Evolutionary conservation across 2,329 filamentous ascomycete genomes (phyloP), one percentile per base, ranked within the genome.

Genomic region (Pseudopyrenochaeta lycopersici): DNA sequence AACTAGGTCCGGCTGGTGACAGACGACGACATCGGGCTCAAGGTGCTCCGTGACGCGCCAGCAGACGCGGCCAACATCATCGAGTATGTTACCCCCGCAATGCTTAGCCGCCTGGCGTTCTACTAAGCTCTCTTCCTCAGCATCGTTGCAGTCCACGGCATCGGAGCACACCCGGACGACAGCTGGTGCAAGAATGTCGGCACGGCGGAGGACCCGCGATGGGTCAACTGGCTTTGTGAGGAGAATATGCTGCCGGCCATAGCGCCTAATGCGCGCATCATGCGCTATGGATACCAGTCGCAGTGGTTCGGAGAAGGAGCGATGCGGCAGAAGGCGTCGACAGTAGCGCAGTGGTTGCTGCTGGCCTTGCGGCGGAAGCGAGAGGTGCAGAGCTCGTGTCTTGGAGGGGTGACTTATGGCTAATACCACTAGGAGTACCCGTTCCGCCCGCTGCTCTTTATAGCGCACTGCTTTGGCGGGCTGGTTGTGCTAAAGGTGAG

Each of bases 271-370:
- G 66, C 66, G 20, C 64, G 67, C 32, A 67, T 72, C 29, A 68
- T 70, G 61, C 59, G 62, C 42, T 72, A 65, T 49, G 60, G 66
- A 52, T 72, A 71, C 39, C 12, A 63, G 50, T 70, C 67, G 17
- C 52, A 58, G 35, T 71, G 59, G 64, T 69, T 69, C 56, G 62
- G 65, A 3, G 20, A 62, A 36, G 62, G 41, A 30, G 51, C 60
- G 20, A 64, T 69, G 52, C n/a, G n/a, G n/a, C n/a, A n/a, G n/a
- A n/a, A n/a, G n/a, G n/a, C n/a, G n/a, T n/a, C n/a, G n/a, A n/a
- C n/a, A n/a, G n/a, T n/a, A n/a, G n/a, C n/a, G n/a, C n/a, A n/a
- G n/a, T n/a, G n/a, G n/a, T n/a, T n/a, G n/a, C n/a, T n/a, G n/a
- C n/a, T n/a, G n/a, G n/a, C n/a, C n/a, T n/a, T n/a, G n/a, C n/a